Evolutionary conservation across 2,329 filamentous ascomycete species (phyloP), one percentile per base, ranked within the genome.

Genomic region (Aspergillus proliferans): DNA sequence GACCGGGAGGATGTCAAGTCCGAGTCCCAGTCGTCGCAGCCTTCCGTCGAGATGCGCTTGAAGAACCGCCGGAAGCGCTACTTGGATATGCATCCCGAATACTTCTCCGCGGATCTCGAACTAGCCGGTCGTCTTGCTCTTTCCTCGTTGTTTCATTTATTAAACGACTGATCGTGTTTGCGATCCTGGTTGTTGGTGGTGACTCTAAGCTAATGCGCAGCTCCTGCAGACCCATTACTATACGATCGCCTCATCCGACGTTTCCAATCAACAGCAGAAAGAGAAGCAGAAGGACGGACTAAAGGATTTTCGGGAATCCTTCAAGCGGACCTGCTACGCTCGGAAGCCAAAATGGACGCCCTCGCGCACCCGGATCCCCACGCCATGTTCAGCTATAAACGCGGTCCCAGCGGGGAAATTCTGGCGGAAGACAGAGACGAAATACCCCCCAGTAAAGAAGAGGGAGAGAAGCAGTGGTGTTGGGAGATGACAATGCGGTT

Each of bases 1-100:
- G 18, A 39, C 14, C 43, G 33, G 33, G 45, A 43, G 24, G 44
- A 56, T 15, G 28, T 34, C 8, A 40, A 30, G 33, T 33, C 43
- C 36, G 24, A 44, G 12, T 46, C 51, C 19, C 40, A 18, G 39
- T 48, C 53, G 15, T 44, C 49, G 47, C 73, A 73, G 43, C 55
- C 58, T 30, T 61, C 63, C 18, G 52, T 58, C 39, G 63, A 61
- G 2, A 78, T 88, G 45, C 73, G 76, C 30, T 71, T 81, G 22
- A 88, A 87, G 69, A 94, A 94, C 69, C 79, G 89, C 45, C 81
- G 89, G 12, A 85, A 87, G 56, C 83, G 85, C 59, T 94, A 89
- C 63, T 76, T 95, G 21, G 80, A 85, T 52, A 74, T 80, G 4
- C 80, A 92, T 62, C 84, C 85, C 2, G 78, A 81, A 47, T 95